Conservation (phyloP, 208 protist species). For the Leishmania mexicana region DNA sequence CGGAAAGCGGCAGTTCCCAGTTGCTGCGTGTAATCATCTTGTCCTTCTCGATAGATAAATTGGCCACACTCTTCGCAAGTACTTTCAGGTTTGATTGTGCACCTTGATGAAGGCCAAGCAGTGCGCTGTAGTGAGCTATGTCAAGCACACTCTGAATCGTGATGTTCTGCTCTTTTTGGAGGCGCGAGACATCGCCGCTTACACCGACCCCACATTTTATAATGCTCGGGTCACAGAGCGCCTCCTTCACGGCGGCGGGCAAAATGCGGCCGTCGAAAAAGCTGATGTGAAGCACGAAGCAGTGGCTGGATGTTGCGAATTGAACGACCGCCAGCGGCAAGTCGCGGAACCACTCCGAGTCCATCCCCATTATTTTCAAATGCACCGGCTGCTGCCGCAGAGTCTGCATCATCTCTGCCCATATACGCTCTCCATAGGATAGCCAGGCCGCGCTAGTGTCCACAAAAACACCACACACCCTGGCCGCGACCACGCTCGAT, state of each 20-base stretch:
- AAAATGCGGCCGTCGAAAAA: constrained; percentile 41
- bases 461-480: constrained; percentile 36
- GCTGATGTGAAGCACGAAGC: constrained; percentile 66
- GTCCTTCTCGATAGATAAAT: constrained; percentile 41
- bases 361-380: constrained; percentile 46
- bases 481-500: constrained; percentile 12
- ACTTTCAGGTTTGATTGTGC: constrained; percentile 33
- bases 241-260: constrained; percentile 25
- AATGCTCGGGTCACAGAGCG: constrained; percentile 33
- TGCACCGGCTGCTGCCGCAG: constrained; percentile 22
- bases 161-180: constrained; percentile 39
- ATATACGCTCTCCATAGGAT: constrained; percentile 29
- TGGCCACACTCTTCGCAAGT: constrained; percentile 26
- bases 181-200: constrained; percentile 36
- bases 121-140: constrained; percentile 37
- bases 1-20: constrained; percentile 52
- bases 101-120: constrained; percentile 22
- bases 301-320: constrained; percentile 55
- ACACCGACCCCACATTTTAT: constrained; percentile 65
- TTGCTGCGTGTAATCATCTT: constrained; percentile 49
- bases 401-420: constrained; percentile 43
- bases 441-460: constrained; percentile 31
- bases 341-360: constrained; percentile 62
- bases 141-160: constrained; percentile 37
- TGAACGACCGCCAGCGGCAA: constrained; percentile 54